Evolutionary conservation across 2,329 filamentous ascomycete species (phyloP).

Genomic region (Lachnellula hyalina): DNA sequence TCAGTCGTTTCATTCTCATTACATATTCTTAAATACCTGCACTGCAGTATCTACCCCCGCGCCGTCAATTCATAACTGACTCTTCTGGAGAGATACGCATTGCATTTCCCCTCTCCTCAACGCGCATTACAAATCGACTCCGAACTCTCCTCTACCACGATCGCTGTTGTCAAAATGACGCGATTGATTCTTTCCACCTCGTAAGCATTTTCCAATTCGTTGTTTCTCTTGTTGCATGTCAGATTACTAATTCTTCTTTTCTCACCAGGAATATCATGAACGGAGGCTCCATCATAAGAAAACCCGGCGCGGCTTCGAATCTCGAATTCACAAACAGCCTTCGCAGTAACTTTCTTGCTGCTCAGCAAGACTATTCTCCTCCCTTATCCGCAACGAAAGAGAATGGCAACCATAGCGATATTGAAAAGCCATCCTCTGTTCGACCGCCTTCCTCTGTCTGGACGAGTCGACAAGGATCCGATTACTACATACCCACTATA

Average conservation of each 20-base stretch:
- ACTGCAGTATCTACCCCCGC: not conserved
- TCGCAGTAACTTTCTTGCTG: conserved; percentile 72
- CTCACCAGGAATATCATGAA: conserved; percentile 50
- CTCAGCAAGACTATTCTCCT: conserved; percentile 56
- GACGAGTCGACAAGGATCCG: conserved; percentile 59
- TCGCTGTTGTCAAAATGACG: conserved; percentile 46
- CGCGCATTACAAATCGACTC: not conserved
- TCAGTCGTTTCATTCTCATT: not conserved
- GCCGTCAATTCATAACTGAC: not conserved
- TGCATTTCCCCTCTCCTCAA: not conserved
- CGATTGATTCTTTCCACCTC: conserved; percentile 82
- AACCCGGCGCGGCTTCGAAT: conserved; percentile 74
- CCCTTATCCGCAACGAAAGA: conserved; percentile 34
- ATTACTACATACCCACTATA: conserved; percentile 72
- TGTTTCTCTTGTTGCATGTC: conserved; percentile 1
- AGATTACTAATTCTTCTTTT: conserved; percentile 7
- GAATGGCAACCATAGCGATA: conserved; percentile 29
- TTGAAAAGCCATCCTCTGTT: conserved; percentile 25
- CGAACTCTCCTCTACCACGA: not conserved
- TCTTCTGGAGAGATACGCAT: not conserved
- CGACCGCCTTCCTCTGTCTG: conserved; percentile 44
- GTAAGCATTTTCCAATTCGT: conserved; percentile 45
- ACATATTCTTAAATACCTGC: not conserved
- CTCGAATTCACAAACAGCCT: conserved; percentile 87
- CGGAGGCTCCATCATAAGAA: conserved; percentile 77